Base-by-base conservation (phyloP, 1,284 basidiomycete species). In the Trichosporon asahii region DNA sequence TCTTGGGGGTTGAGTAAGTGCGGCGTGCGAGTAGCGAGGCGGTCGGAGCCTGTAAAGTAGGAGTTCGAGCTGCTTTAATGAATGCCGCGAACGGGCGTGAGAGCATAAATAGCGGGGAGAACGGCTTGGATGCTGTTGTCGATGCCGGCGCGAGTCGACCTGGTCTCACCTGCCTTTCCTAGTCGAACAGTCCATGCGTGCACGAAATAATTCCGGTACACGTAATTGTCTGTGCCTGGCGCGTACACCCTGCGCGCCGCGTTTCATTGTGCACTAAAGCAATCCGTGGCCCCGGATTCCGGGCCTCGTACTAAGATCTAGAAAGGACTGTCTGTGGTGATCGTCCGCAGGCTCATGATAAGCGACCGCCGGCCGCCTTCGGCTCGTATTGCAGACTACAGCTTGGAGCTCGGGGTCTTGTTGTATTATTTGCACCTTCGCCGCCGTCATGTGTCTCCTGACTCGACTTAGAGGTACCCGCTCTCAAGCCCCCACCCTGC, bases 51-150 rank as follows among this genome's bases (percentile, higher is more conserved):
- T 21, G 49, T 31, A 33, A 33, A 6, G 55, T 60, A 40, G 57
- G 35, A 65, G 35, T 27, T 63, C 63, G 66, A 66, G 69, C 65
- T 73, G 68, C 67, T 73, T 70, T 69, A 25, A 70, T 18, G 63
- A 70, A 66, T 64, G 66, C 68, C 66, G 68, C 68, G 60, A 73
- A 53, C 8, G 72, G 70, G 72, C 72, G 72, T 55, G 55, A 40
- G 65, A 71, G 72, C 72, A 73, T 73, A 61, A 37, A 71, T 35
- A 23, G 33, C 18, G 33, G 44, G 63, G 27, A 53, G 37, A 33
- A 49, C 66, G 44, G 21, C 33, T 33, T 25, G 23, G 66, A 37
- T 31, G 31, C 33, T 55, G 65, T 66, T 53, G 65, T 65, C 57
- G 57, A 31, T 31, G 14, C 27, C 29, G 15, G 57, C 57, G 29